These are phyloP conservation scores for sunflower (Helianthus annuus) DNA, from an alignment of 129 eudicot genomes.

Conservation along the genomic window HanXRQr2.0-SUNRISE NC_035445.2:113192969-113193468, in stretches of 20 bases:
- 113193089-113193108: slow-evolving; percentile 33
- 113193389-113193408: slow-evolving; percentile 79
- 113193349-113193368: slow-evolving; percentile 68
- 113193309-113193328: slow-evolving; percentile 21
- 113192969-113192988: background rate
- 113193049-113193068: slow-evolving; percentile 19
- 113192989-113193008: background rate
- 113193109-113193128: slow-evolving; percentile 32
- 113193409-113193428: slow-evolving; percentile 93
- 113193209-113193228: slow-evolving; percentile 72
- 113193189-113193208: slow-evolving; percentile 56
- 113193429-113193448: slow-evolving; percentile 85
- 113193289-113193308: slow-evolving; percentile 42
- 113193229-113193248: slow-evolving; percentile 59
- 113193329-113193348: slow-evolving; percentile 41
- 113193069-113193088: slow-evolving; percentile 28
- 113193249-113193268: slow-evolving; percentile 76
- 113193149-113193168: slow-evolving; percentile 62
- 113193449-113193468: slow-evolving; percentile 77
- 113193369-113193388: slow-evolving; percentile 92
- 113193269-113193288: slow-evolving; percentile 35
- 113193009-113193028: background rate
- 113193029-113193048: background rate
- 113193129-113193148: background rate
- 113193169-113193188: slow-evolving; percentile 76